Base-by-base conservation (phyloP, 345 rosid genomes). In the Hypericum androsaemum region DNA sequence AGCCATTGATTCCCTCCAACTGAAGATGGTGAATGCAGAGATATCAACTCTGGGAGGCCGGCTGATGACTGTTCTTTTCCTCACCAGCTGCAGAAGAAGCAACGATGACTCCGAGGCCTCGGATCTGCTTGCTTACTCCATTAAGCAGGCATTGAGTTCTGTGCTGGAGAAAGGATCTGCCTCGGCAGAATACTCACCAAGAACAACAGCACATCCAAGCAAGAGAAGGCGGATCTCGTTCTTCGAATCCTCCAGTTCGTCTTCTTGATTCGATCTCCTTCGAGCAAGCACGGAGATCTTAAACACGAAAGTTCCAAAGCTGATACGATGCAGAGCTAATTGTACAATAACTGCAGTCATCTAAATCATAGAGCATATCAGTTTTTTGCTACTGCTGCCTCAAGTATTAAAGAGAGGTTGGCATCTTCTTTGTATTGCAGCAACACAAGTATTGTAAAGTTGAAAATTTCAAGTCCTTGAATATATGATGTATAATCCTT, bases 41-140 rank as follows among this genome's bases (percentile, higher is more conserved):
- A 68, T 81, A 53, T 80, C 85, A 12, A 84, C 78, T 11, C 50
- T 84, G 46, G 77, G 67, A 44, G 66, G 60, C 36, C 66, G 88
- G 61, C 14, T 79, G 73, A 84, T 63, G 74, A 63, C 56, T 14
- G 74, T 62, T 36, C 68, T 84, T 43, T 46, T 77, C 41, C 62
- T 81, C 35, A 67, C 71, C 10, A 52, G 66, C 55, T 38, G 63
- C 67, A 64, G 58, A 45, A 39, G 54, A 37, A 8, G 41, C 11
- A 28, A 7, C 15, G 62, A 57, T 28, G 39, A 57, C 37, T 36
- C 58, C 5, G 58, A 74, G 42, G 62, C 60, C 35, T 38, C 43
- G 13, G 35, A 37, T 37, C 10, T 44, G 45, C 69, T 72, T 2
- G 64, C 64, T 8, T 36, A 54, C 53, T 66, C 66, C 6, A 56